Conservation (phyloP, 1,139 yeast genomes). For the Yamadazyma pseudoaaseri region DNA sequence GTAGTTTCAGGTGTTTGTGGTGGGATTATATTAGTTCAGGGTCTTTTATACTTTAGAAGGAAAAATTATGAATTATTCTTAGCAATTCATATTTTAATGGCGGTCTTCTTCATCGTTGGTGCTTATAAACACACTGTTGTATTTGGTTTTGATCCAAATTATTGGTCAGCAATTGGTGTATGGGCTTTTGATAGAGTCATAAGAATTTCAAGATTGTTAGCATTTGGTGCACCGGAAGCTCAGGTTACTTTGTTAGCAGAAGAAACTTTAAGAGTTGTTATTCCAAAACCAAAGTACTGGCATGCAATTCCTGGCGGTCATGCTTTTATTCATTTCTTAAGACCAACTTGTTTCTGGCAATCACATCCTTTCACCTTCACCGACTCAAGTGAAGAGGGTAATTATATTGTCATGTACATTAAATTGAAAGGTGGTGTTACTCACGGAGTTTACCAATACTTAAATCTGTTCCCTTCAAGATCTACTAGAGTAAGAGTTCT, state of each 20-base stretch:
- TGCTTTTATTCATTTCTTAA: conserved; percentile 43
- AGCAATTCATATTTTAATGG: conserved; percentile 35
- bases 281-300: conserved; percentile 40
- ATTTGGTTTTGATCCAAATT: conserved; percentile 34
- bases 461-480: conserved; percentile 24
- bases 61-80: conserved; percentile 41
- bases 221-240: conserved; percentile 38
- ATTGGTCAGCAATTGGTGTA: conserved; percentile 36
- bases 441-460: conserved; percentile 24
- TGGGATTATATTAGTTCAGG: conserved; percentile 31
- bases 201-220: conserved; percentile 27
- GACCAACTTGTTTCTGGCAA: conserved; percentile 44
- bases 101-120: conserved; percentile 35
- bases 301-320: conserved; percentile 46
- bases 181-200: conserved; percentile 42
- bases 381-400: conserved; percentile 20
- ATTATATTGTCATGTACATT: conserved; percentile 24
- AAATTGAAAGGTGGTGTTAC: conserved; percentile 37
- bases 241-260: conserved; percentile 31
- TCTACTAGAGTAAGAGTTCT: conserved; percentile 26
- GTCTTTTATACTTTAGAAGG: conserved; percentile 36
- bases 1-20: conserved; percentile 33
- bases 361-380: conserved; percentile 37
- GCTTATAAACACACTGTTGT: conserved; percentile 35
- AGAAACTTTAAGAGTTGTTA: conserved; percentile 37